Evolutionary conservation across 2,329 filamentous ascomycete species (phyloP), one percentile per base, ranked within the genome.

Genomic region (Aureobasidium sp.): DNA sequence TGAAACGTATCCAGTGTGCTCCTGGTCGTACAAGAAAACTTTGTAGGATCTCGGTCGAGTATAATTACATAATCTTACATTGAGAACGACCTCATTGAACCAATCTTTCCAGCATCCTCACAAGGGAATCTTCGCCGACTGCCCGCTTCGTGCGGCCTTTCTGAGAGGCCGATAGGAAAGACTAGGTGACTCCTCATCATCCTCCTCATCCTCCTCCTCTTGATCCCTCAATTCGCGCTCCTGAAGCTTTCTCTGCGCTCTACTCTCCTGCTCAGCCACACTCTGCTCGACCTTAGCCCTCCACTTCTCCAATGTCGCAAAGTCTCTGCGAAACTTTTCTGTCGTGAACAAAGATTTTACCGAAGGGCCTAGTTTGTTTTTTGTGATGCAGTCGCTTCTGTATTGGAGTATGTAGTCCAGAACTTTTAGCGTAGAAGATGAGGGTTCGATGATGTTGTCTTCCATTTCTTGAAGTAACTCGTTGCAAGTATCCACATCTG

Each of bases 401-500:
- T 75, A 69, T 10, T 63, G 61, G 9, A 74, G 64, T 6, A 79
- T 74, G 2, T 62, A 59, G 15, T 74, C 69, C 0, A 81, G 65
- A 5, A 80, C 51, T 1, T 66, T 63, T 13, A 78, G 69, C 0
- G 83, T 84, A 26, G 72, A 57, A 8, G 71, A 67, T 53, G 74
- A 70, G 5, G 70, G 71, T 48, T 73, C 71, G 46, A 73, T 66
- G 15, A 71, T 69, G 34, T 67, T 65, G n/a, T 70, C 65, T 46
- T 73, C 69, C 64, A 74, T 67, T 57, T 73, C 71, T 2, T 66
- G 61, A 5, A 90, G 74, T 1, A 87, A 71, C 4, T 79, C 75
- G 55, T 85, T 73, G 27, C 88, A 81, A 1, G 78, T 78, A 3
- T 69, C 66, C 2, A 84, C 77, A 68, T 90, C 84, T 26, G 83